These are phyloP conservation scores for Rhazya stricta DNA, from an alignment of 257 asterid genomes.

Conservation along the genomic window DNA sequence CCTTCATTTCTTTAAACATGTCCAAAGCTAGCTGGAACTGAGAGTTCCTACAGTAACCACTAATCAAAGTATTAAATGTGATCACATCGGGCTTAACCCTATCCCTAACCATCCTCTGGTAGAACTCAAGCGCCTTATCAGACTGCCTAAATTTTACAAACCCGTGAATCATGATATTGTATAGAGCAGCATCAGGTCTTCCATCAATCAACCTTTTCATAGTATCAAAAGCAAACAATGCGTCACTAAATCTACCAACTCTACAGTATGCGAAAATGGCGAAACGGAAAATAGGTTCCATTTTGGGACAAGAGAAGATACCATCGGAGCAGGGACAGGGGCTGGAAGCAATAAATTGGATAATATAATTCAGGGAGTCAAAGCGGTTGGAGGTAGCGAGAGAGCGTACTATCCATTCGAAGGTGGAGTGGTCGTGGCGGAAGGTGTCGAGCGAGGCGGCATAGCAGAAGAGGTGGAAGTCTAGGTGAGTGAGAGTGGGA, in stretches of 20 bases:
- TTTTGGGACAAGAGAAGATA: conserved; percentile 74
- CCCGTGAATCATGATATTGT: conserved; percentile 70
- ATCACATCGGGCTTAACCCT: conserved; percentile 62
- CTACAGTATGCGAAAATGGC: conserved; percentile 58
- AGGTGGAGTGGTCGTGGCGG: conserved; percentile 87
- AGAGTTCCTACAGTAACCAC: conserved; percentile 59
- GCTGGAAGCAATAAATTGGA: conserved; percentile 67
- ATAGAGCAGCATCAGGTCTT: conserved; percentile 53
- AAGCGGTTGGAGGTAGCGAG: conserved; percentile 70
- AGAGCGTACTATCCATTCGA: conserved; percentile 74
- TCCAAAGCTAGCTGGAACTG: conserved; percentile 55
- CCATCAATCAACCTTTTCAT: conserved; percentile 81
- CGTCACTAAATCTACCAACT: conserved; percentile 57
- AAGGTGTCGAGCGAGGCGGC: conserved; percentile 78
- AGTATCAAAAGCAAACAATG: conserved; percentile 53
- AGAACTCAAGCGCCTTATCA: conserved; percentile 53
- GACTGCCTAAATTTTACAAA: conserved; percentile 52
- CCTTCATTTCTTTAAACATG: conserved; percentile 80
- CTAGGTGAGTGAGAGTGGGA: conserved; percentile 76
- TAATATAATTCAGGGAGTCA: conserved; percentile 55
- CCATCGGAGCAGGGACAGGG: conserved; percentile 97
- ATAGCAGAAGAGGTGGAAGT: conserved; percentile 77
- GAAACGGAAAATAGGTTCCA: conserved; percentile 62
- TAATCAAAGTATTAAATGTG: conserved; percentile 72
- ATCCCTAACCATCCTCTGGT: conserved; percentile 56